phyloP scores from a whole-genome alignment of 139 green algal genomes.

The Coelastrella sp. region DNA sequence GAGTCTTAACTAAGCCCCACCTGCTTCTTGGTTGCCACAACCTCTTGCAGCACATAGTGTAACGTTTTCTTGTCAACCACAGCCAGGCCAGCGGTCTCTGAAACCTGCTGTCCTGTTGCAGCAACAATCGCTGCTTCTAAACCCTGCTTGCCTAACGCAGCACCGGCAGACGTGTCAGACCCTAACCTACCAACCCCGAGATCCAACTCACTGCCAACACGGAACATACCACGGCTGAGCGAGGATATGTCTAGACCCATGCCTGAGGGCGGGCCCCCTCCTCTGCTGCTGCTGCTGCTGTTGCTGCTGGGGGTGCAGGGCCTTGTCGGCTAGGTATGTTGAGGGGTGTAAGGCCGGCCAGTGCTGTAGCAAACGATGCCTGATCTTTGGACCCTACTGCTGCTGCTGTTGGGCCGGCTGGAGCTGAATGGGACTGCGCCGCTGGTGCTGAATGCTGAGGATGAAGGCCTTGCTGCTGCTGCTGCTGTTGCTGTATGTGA shows the following conservation, averaged over 20 bases:
- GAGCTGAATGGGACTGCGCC: neutral
- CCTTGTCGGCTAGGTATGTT: neutral
- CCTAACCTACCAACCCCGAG: neutral
- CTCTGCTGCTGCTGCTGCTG: too few species aligned
- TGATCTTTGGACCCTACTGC: neutral
- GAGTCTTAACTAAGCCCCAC: neutral
- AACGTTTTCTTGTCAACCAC: neutral
- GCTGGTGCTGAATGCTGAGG: neutral
- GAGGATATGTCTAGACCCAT: neutral
- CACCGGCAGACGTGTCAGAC: neutral
- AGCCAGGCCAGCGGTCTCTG: neutral
- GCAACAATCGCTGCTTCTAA: neutral
- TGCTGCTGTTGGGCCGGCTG: neutral
- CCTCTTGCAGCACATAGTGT: neutral
- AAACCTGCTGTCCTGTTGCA: neutral
- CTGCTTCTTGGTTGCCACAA: slow-evolving; percentile 32
- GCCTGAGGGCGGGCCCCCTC: neutral
- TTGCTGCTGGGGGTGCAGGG: neutral
- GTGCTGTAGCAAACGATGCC: neutral
- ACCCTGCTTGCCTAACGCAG: neutral
- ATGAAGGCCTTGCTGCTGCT: neutral
- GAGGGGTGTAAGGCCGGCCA: neutral
- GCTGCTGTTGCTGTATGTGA: slow-evolving; percentile 7
- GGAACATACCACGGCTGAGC: neutral
- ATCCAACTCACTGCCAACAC: neutral